Evolutionary conservation across 768 basidiomycete genomes (phyloP), one percentile per base, ranked within the genome.

Genomic region (Lepiota brunneoincarnata): DNA sequence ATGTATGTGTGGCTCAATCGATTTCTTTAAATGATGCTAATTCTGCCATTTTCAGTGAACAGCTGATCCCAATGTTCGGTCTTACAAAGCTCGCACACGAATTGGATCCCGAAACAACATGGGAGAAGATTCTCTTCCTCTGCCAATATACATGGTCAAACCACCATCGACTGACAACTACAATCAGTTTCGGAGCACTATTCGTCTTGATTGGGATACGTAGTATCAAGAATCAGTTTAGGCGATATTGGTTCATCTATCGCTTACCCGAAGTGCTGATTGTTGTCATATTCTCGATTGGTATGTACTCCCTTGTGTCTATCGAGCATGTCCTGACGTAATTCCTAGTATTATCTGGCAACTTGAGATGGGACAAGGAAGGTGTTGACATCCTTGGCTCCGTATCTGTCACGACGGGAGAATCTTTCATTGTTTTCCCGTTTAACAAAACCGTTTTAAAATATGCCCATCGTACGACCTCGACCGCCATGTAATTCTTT

Each of bases 61-160:
- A 94, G 65, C 72, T 94, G 15, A 84, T 93, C 23, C 92, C 94
- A 0, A 94, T 98, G 89, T 80, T 97, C 43, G 94, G 94, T 21
- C 77, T 98, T 21, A 71, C 72, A 5, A 69, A 70, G 2, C 72
- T 91, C 10, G 76, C 82, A 57, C 78, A 77, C 51, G 39, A 64
- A 15, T 47, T 80, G 10, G 80, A 86, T 61, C 86, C 86, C 3
- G 74, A 87, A 59, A 78, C 84, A 2, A 86, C 92, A 0, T 59
- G 90, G 18, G 84, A 89, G 55, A 98, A 98, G 67, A 65, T 89
- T 10, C 14, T 82, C 6, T 98, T 98, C 70, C 69, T 98, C 15
- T 34, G 87, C 18, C 75, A 84, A 62, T 72, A 87, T 57, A 73
- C 72, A 3, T 75, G 80, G 61, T 69, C 75, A 1, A 72, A 86